phyloP scores from a whole-genome alignment of 306 rosid genomes.

The Senna tora region DNA sequence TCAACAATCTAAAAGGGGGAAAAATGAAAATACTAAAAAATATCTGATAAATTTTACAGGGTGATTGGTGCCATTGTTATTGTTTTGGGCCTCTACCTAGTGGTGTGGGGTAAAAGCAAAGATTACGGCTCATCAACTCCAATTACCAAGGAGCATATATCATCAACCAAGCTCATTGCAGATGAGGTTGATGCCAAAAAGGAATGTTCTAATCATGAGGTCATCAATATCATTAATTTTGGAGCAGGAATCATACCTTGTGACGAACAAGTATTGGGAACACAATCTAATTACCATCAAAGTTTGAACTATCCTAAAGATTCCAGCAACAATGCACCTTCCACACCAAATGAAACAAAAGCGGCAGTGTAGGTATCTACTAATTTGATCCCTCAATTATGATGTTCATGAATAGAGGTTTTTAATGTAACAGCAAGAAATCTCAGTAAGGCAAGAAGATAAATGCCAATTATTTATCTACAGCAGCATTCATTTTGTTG shows the following conservation, averaged over 20 bases:
- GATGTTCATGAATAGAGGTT: not conserved
- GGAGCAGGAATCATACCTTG: slow-evolving; percentile 28
- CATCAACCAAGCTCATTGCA: slow-evolving; percentile 33
- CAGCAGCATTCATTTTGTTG: no score
- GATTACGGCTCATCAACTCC: slow-evolving; percentile 46
- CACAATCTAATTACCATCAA: not conserved
- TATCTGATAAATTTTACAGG: slow-evolving; percentile 47
- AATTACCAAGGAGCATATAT: slow-evolving; percentile 36
- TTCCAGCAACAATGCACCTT: slow-evolving; percentile 3
- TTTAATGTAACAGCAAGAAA: not conserved
- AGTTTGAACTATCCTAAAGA: not conserved
- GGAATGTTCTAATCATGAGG: slow-evolving; percentile 42
- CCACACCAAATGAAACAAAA: slow-evolving; percentile 3
- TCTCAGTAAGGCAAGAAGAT: slow-evolving; percentile 14
- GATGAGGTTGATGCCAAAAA: slow-evolving; percentile 28
- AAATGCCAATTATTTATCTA: not conserved
- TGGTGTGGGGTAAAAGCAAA: slow-evolving; percentile 89
- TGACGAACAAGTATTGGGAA: slow-evolving; percentile 34
- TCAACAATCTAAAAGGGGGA: not conserved
- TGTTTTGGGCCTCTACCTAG: slow-evolving; percentile 67
- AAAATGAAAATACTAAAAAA: not conserved
- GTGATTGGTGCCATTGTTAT: slow-evolving; percentile 69
- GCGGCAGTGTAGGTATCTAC: slow-evolving; percentile 16
- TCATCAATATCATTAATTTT: slow-evolving; percentile 33
- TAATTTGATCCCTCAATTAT: slow-evolving; percentile 13